Evolutionary conservation across 1,284 basidiomycete genomes (phyloP).

Genomic region (Blastosporella zonata): DNA sequence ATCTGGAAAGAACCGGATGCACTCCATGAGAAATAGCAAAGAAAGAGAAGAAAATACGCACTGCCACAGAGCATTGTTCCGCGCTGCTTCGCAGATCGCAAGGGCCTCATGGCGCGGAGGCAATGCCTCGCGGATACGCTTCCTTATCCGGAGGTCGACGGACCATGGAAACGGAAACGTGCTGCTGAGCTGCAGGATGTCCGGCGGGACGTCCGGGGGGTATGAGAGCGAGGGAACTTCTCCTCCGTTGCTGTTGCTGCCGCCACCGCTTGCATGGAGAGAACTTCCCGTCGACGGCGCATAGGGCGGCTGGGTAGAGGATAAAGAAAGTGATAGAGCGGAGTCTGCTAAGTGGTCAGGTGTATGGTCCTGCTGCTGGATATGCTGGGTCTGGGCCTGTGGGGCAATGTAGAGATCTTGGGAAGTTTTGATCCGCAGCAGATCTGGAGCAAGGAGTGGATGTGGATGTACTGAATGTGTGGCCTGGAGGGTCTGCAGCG

Average conservation of each 20-base stretch:
- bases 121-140: conserved; percentile 56
- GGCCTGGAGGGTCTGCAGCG: conserved; percentile 42
- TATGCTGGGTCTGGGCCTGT: conserved; percentile 10
- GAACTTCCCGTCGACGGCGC: conserved; percentile 3
- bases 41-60: conserved; percentile 33
- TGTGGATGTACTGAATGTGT: conserved; percentile 42
- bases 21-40: conserved; percentile 1
- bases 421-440: conserved; percentile 48
- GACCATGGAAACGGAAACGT: conserved; percentile 64
- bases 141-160: conserved; percentile 53
- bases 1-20: conserved; percentile 36
- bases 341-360: conserved; percentile 11
- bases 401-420: conserved; percentile 43
- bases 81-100: conserved; percentile 56
- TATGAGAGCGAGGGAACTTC: conserved; percentile 16
- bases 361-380: conserved; percentile 13
- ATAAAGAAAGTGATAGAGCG: conserved; percentile 12
- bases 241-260: conserved; percentile 13
- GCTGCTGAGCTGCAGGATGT: conserved; percentile 56
- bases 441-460: conserved; percentile 47
- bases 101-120: conserved; percentile 54
- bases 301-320: conserved; percentile 9
- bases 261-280: neutral
- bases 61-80: conserved; percentile 68
- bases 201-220: conserved; percentile 43